Evolutionary conservation across 2,329 filamentous ascomycete species (phyloP), one percentile per base, ranked within the genome.

Genomic region (Diaporthe velutina): DNA sequence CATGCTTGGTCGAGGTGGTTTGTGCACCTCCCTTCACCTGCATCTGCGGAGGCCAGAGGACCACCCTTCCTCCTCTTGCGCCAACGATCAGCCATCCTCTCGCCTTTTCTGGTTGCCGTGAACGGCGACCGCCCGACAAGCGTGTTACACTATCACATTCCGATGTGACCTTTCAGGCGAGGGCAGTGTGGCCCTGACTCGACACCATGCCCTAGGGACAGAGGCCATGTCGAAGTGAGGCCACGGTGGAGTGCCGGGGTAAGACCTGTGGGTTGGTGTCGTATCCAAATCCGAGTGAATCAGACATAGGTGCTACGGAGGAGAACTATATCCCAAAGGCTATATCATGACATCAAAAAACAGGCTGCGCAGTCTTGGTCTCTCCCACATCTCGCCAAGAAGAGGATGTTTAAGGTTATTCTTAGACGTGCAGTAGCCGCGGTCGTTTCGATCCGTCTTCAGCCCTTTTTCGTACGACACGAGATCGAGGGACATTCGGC

Each of bases 401-500:
- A 50, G 42, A n/a, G 30, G 4, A 8, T 25, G 30, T 67, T 67
- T 52, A 67, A 67, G 61, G 61, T 67, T 67, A 35, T 67, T 35
- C 30, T n/a, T 25, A 38, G 22, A 25, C 61, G 30, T 38, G 61
- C 61, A 67, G 42, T 50, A 67, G 61, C 28, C 22, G 28, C 30
- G 35, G 12, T 22, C 13, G 7, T 67, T 25, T 35, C 30, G 42
- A 52, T 50, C 28, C 12, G 28, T 67, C 28, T n/a, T 67, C 61
- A 67, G 61, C 61, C 61, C 30, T 52, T 12, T 52, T 7, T 25
- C 42, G 19, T 38, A 35, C 30, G 30, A 25, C 50, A 38, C 22
- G n/a, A 67, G 12, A 48, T 38, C 30, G 17, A 35, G 19, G 12
- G 30, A 28, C 22, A 52, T 2, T 50, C 30, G 61, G 6, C 30